A percentile compares a stretch with the other conserved stretches of the same genome.
Conservation (phyloP, 2,329 filamentous ascomycete genomes). For the Rutstroemia sp. region DNA sequence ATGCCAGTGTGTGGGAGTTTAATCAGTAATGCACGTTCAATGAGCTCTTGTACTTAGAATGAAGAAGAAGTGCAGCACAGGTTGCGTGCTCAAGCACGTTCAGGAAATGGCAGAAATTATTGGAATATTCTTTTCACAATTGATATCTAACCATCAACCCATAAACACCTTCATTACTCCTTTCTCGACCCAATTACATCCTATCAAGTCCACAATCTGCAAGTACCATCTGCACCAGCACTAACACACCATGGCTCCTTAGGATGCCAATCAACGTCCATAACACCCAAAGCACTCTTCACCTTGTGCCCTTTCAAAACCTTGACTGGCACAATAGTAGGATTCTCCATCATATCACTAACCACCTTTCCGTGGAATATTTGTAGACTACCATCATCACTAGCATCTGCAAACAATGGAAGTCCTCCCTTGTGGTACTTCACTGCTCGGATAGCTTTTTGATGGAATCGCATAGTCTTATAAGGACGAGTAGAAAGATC, state of each 20-base stretch:
- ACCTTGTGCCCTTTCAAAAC: conserved; percentile 87
- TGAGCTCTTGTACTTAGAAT: background rate
- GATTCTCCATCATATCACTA: conserved; percentile 90
- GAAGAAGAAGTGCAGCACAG: background rate
- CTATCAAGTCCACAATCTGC: conserved; percentile 74
- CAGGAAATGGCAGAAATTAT: background rate
- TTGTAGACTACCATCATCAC: conserved; percentile 89
- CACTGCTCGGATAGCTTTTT: conserved; percentile 83
- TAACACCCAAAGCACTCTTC: conserved; percentile 75
- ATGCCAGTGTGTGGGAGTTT: no score
- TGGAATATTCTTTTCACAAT: background rate
- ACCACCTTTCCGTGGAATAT: conserved; percentile 97
- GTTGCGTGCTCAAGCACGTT: background rate
- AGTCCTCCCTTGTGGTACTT: conserved; percentile 73
- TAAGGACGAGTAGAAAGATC: conserved; percentile 86
- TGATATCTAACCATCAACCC: conserved; percentile 7
- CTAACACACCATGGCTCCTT: conserved; percentile 89
- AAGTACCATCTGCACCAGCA: conserved; percentile 89
- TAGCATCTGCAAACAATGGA: conserved; percentile 89
- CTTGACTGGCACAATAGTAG: conserved; percentile 93
- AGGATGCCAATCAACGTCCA: conserved; percentile 96
- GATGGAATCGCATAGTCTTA: conserved; percentile 94
- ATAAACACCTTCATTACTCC: conserved; percentile 7
- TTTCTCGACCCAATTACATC: background rate
- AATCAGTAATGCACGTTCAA: no score